Base-by-base conservation (phyloP, 1,284 basidiomycete genomes). In the Austroboletus novae-zelandiae region DNA sequence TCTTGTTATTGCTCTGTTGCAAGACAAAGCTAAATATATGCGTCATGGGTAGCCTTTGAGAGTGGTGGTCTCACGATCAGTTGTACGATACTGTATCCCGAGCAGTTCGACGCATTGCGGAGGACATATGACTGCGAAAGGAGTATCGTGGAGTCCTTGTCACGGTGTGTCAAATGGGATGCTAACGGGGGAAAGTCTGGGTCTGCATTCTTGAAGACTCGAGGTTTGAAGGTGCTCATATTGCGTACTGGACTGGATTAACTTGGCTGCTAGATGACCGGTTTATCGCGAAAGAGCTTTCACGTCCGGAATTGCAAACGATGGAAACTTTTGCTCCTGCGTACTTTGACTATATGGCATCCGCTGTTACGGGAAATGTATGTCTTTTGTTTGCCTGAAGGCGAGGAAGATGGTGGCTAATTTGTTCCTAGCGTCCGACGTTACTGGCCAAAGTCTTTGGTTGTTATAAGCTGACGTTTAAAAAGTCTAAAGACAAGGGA, bases 211-310 rank as follows among this genome's bases (percentile, higher is more conserved):
- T 73, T 99, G 60, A 99, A 98, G 74, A 97, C 94, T 10, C 79
- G 86, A 75, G 94, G 94, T 92, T 57, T 43, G 65, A 36, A 20
- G 41, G 9, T 10, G 14, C 34, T 27, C n/a, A 11, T 2, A 20
- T 25, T 32, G 32, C 17, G 20, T 29, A 27, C 20, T 49, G 14
- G 9, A 9, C 34, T 2, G 35, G 35, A 17, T 15, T 14, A n/a
- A 47, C 48, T 53, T 45, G 36, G 9, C 4, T 44, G 8, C 32
- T 60, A 92, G 97, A 99, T 67, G 94, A 98, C 66, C 92, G 97
- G 5, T 96, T 99, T 74, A 95, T 99, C 58, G 93, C 97, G 43
- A 99, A 99, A 66, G 96, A 98, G 64, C 82, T 99, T 30, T 97
- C 94, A 1, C 81, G 85, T 50, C 79, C 91, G 36, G 97, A 99